Evolutionary conservation across 1,139 yeast genomes (phyloP), one percentile per base, ranked within the genome.

Genomic region (Debaryomycetaceae sp.): DNA sequence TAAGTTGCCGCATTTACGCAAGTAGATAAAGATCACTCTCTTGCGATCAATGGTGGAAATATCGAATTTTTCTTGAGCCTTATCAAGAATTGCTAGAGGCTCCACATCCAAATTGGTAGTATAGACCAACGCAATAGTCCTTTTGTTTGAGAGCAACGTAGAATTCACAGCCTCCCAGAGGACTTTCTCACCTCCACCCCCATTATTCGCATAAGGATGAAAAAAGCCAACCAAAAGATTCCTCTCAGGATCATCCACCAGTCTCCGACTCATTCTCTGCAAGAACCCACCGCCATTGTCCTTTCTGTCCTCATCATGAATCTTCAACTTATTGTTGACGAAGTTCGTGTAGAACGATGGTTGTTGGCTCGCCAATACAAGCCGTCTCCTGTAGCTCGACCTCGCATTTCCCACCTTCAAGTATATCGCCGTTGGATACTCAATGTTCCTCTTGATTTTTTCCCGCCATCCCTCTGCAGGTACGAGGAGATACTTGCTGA

Each of bases 101-200:
- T 75, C 65, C 14, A 75, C 74, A 29, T 76, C 83, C 6, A 61
- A 57, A 51, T 84, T 86, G 20, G 89, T 88, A 22, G 96, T 86
- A 61, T 93, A 95, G 6, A 95, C 72, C 4, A 81, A 84, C 7
- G 80, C 88, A n/a, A 87, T 67, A 53, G 83, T 81, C 37, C 65
- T 62, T 5, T 68, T 67, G 49, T 76, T 74, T 35, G 74, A 68
- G 8, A 64, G 56, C 48, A 91, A 69, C 0, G 97, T 87, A 24
- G 85, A 76, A 52, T 80, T 76, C 6, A 93, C 88, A 0, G 97
- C 97, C 45, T 88, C 90, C 99, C 99, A 95, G 39, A 95, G 72
- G 0, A 95, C 99, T 42, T 95, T 78, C 63, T 95, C 99, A 23
- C 99, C 99, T 36, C 99, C 99, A 17, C 99, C 99, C 36, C 96